phyloP scores from a whole-genome alignment of 768 basidiomycete genomes.

The Sporobolomyces pararoseus region DNA sequence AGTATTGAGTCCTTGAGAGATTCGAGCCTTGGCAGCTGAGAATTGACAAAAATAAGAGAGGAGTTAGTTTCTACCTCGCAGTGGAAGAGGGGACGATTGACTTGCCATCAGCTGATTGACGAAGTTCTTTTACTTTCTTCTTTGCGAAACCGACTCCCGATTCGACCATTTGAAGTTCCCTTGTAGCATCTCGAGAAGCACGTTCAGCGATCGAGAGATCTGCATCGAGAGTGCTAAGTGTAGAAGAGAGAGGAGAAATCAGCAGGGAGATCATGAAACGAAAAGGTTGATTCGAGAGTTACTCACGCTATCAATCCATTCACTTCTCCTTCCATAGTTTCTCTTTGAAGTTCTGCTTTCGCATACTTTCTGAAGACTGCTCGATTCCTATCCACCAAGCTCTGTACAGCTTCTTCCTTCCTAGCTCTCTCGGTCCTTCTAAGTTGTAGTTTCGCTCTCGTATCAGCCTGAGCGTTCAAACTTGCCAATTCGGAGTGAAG shows the following conservation, averaged over 20 bases:
- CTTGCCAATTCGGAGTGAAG: constrained; percentile 67
- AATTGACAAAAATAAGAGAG: not conserved
- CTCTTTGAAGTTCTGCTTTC: constrained; percentile 52
- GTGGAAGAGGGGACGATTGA: too few species aligned
- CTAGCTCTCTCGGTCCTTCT: constrained; percentile 68
- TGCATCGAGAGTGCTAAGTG: constrained; percentile 69
- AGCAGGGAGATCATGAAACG: too few species aligned
- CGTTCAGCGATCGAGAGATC: constrained; percentile 57
- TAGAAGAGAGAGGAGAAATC: not conserved
- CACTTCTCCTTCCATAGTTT: constrained; percentile 71
- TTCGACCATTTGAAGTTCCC: constrained; percentile 63
- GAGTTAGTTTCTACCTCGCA: too few species aligned
- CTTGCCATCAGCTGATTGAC: constrained; percentile 63
- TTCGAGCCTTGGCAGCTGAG: constrained; percentile 48
- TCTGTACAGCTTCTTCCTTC: constrained; percentile 60
- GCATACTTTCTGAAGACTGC: constrained; percentile 46
- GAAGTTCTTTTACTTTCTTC: constrained; percentile 61
- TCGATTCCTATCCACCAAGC: constrained; percentile 63
- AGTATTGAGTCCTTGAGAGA: constrained; percentile 49
- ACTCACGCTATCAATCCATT: constrained; percentile 61
- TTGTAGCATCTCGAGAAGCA: constrained; percentile 56
- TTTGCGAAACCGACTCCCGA: constrained; percentile 61
- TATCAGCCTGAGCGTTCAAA: constrained; percentile 73
- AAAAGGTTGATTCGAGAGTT: too few species aligned
- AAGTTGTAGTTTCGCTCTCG: constrained; percentile 71